A percentile compares a stretch with the other conserved stretches of the same genome.
Conservation (phyloP, 345 rosid species). For the Carallia brachiata region DNA sequence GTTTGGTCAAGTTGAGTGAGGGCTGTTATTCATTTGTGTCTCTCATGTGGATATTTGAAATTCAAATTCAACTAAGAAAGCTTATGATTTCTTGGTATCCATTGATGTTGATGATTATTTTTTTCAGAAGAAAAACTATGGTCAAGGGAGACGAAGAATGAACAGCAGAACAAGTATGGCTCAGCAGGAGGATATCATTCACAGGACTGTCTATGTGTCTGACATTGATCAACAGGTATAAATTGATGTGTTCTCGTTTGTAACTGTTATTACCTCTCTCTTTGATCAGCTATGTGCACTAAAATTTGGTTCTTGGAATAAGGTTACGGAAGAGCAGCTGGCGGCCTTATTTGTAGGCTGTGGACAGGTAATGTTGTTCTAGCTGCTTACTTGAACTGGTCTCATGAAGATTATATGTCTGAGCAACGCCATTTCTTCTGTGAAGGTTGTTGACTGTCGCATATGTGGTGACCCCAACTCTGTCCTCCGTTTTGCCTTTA, state of each 20-base stretch:
- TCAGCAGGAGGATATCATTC: constrained; percentile 79
- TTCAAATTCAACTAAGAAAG: background rate
- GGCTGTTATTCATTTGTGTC: background rate
- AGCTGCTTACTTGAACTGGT: constrained; percentile 3
- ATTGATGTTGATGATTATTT: constrained; percentile 17
- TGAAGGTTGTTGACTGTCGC: constrained; percentile 91
- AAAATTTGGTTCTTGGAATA: constrained; percentile 5
- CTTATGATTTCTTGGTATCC: background rate
- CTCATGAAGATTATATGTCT: constrained; percentile 7
- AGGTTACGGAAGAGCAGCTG: constrained; percentile 99
- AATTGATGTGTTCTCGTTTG: background rate
- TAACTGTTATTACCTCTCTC: background rate
- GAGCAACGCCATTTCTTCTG: constrained; percentile 11
- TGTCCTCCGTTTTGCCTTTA: constrained; percentile 87
- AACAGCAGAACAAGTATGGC: constrained; percentile 84
- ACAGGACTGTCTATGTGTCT: constrained; percentile 88
- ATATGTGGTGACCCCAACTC: constrained; percentile 97
- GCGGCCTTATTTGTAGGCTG: constrained; percentile 75
- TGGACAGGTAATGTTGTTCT: constrained; percentile 65
- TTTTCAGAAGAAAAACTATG: constrained; percentile 60
- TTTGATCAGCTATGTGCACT: background rate
- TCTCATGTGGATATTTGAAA: background rate
- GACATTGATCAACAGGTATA: constrained; percentile 90
- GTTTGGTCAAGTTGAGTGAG: too few species aligned
- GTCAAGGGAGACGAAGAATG: constrained; percentile 70